A percentile compares a stretch with the other conserved stretches of the same genome.
phyloP scores from a whole-genome alignment of 2,329 filamentous ascomycete species.

The Trichoderma sp. region DNA sequence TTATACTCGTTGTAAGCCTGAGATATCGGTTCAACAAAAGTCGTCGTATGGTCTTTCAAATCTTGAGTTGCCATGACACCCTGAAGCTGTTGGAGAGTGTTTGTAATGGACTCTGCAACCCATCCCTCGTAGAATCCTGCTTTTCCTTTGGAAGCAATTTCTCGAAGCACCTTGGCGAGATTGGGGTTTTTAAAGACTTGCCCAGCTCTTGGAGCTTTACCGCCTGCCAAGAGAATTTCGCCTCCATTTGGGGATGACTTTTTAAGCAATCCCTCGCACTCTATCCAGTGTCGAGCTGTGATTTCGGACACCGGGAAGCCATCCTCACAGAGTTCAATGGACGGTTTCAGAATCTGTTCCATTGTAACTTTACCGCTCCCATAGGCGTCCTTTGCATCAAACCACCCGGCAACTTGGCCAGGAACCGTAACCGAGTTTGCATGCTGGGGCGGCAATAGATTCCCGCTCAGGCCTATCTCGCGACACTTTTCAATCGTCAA shows the following conservation, averaged over 20 bases:
- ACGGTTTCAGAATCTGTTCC: neutral
- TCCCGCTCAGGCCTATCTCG: slow-evolving; percentile 11
- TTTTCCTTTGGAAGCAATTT: slow-evolving; percentile 11
- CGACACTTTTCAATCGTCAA: slow-evolving; percentile 13
- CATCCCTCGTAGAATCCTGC: slow-evolving; percentile 17
- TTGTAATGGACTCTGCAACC: slow-evolving; percentile 15
- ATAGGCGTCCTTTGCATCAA: slow-evolving; percentile 8
- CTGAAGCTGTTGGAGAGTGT: neutral
- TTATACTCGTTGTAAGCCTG: slow-evolving; percentile 1
- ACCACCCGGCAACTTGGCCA: slow-evolving; percentile 14
- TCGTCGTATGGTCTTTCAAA: slow-evolving; percentile 8
- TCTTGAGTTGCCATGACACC: slow-evolving; percentile 16
- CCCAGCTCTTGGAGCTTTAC: slow-evolving; percentile 11
- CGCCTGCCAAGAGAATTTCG: neutral
- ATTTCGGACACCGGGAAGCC: slow-evolving; percentile 15
- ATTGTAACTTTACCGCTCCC: slow-evolving; percentile 16
- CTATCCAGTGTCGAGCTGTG: slow-evolving; percentile 17
- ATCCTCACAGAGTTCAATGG: slow-evolving; percentile 19
- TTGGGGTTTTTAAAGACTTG: slow-evolving; percentile 16
- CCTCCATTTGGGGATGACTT: slow-evolving; percentile 3
- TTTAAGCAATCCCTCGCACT: slow-evolving; percentile 9
- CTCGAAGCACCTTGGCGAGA: slow-evolving; percentile 9
- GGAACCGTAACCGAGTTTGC: slow-evolving; percentile 15
- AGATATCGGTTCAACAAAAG: slow-evolving; percentile 15
- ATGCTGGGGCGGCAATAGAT: slow-evolving; percentile 2